Evolutionary conservation across 139 green algal species (phyloP), one percentile per base, ranked within the genome.

Genomic region (Yamagishiella unicocca): DNA sequence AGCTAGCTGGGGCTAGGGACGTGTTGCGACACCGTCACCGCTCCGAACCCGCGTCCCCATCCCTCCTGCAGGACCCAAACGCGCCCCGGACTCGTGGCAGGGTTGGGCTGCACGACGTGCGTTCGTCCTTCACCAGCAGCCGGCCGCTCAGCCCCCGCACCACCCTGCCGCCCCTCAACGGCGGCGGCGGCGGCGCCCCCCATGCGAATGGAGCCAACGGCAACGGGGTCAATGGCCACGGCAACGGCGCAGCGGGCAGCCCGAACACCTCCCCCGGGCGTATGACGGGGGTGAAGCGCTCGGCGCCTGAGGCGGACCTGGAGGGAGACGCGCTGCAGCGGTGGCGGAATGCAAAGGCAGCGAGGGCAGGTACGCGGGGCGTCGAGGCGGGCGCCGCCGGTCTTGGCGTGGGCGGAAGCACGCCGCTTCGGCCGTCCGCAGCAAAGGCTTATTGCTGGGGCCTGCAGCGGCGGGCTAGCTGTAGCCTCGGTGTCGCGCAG

Each of bases 51-150:
- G 31, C 66, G 31, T 45, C 43, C 67, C 73, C 43, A 5, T 42
- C 43, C 70, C 38, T 7, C n/a, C 29, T 64, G 1, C 72, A 91
- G 87, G 91, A 94, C 74, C 88, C 91, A 54, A 90, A 92, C 45
- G 91, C 88, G 0, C 91, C 90, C 0, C 75, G 91, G 2, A 88
- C 72, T 1, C 62, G 78, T 5, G 76, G 35, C 78, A 46, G 33
- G 43, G 10, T 37, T 31, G 17, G n/a, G 29, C 83, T 93, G 17
- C 55, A 55, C 12, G 87, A 90, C 29, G 70, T 93, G 27, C 70
- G 83, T 35, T 83, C 87, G 10, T 62, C 80, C 37, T 80, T 88
- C 75, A 82, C 85, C 76, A 91, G 83, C 83, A 89, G 54, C 84
- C 86, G 87, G 33, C 77, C 87, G 3, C 62, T 93, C 25, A 91